Evolutionary conservation across 2,329 filamentous ascomycete species (phyloP), one percentile per base, ranked within the genome.

Genomic region (Aspergillus vadensis): DNA sequence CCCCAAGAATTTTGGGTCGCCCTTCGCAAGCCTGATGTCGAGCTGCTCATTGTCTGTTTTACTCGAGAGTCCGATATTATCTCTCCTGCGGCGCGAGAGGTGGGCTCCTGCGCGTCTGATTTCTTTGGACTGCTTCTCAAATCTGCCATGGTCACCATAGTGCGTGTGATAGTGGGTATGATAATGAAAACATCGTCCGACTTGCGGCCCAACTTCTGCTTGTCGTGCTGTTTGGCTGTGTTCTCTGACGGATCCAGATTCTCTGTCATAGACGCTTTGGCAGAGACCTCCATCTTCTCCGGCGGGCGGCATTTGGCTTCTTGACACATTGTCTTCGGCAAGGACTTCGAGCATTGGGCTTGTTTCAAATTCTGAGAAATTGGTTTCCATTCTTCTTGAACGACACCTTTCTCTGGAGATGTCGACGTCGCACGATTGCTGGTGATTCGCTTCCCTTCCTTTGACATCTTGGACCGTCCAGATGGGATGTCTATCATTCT

Each of bases 141-240:
- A 59, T 69, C 63, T 23, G 67, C 69, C n/a, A 68, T 67, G 55
- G 69, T 70, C 61, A 74, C 73, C 71, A 71, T 72, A 70, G 73
- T 79, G 71, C 69, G 74, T 65, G 69, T 79, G 74, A 71, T 75
- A 75, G 72, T 79, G 72, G 72, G 77, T 72, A 70, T 75, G 70
- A 72, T 73, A 70, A 72, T 73, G 69, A 72, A 71, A 58, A 71
- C 69, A 72, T 75, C 67, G 69, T 72, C 69, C 19, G 69, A 66
- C n/a, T 62, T 63, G n/a, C 49, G 55, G 27, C 15, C 44, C 57
- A 59, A 58, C 43, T 62, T 62, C 51, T 58, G 54, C 25, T 63
- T 65, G 39, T 62, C 64, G 32, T 56, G 57, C 17, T 57, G 57
- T 39, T 61, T 67, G 19, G 52, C 57, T 21, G 57, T 50, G 36